phyloP scores from a whole-genome alignment of 768 basidiomycete genomes.

The Boletus vinaceobasis region DNA sequence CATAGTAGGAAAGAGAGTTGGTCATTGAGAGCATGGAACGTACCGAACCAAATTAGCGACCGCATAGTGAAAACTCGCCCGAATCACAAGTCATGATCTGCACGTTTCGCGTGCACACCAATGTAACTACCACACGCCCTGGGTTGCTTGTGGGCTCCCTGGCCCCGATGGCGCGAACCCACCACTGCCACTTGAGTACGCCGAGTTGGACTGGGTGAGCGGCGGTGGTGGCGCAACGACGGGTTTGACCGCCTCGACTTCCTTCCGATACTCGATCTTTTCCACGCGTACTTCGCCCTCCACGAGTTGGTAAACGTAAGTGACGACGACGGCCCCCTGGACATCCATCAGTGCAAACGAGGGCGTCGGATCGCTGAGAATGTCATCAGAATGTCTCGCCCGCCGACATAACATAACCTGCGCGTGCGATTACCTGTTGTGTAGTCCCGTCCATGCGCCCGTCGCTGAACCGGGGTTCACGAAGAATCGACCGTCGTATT shows the following conservation, averaged over 20 bases:
- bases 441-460: slow-evolving; percentile 82
- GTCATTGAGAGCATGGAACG: not conserved
- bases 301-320: slow-evolving; percentile 94
- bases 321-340: slow-evolving; percentile 94
- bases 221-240: slow-evolving; percentile 16
- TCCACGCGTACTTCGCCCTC: slow-evolving; percentile 93
- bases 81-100: not conserved
- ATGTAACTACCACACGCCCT: slow-evolving; percentile 26
- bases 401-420: not conserved
- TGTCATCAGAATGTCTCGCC: not conserved
- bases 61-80: not conserved
- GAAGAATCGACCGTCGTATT: slow-evolving; percentile 89
- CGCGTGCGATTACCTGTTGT: slow-evolving; percentile 7
- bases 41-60: not conserved
- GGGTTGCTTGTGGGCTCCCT: slow-evolving; percentile 25
- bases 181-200: slow-evolving; percentile 27
- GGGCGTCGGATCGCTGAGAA: slow-evolving; percentile 74
- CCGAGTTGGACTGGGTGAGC: slow-evolving; percentile 30
- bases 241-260: slow-evolving; percentile 41
- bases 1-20: not conserved
- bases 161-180: slow-evolving; percentile 22
- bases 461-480: slow-evolving; percentile 94
- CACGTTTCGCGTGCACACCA: not conserved
- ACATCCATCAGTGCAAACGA: slow-evolving; percentile 98
- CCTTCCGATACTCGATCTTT: slow-evolving; percentile 82